Base-by-base conservation (phyloP, 352 stramenopile genomes). In the Aphanomyces invadans region DNA sequence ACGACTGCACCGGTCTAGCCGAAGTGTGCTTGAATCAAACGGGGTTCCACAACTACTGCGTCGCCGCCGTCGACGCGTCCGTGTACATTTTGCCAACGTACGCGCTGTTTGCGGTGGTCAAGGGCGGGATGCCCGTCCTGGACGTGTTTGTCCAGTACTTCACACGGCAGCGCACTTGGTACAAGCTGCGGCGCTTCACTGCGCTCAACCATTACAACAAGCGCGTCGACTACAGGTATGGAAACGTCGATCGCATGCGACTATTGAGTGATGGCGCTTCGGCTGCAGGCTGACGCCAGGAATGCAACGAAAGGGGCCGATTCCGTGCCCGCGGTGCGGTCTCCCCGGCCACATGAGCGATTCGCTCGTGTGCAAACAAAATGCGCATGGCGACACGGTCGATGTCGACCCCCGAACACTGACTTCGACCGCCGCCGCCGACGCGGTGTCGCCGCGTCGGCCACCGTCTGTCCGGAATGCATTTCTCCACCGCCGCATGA, bases 161-260 rank as follows among this genome's bases (percentile, higher is more conserved):
- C 11, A 42, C 70, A 3, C 60, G 71, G 1, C 78, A 83, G 53
- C 73, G 77, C 23, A 69, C 74, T 4, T 88, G 80, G 80, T 79
- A 79, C 66, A 80, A 86, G 54, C 42, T 80, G 29, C 71, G 76
- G 10, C 74, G 74, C 51, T 84, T 80, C 67, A 86, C 80, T 59
- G 77, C 78, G 23, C 46, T 86, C 51, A 84, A 84, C 48, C 80
- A 80, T 49, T 73, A 79, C 70, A 87, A 84, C 56, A 75, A 44
- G n/a, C 62, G 74, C 46, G 69, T 52, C 26, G 79, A 79, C 25
- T 72, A 74, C 52, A 70, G 25, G 49, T 57, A 57, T 42, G 15
- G n/a, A n/a, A n/a, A n/a, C n/a, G n/a, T n/a, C n/a, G n/a, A n/a
- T n/a, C n/a, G n/a, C n/a, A n/a, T n/a, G n/a, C n/a, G n/a, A n/a